Base-by-base conservation (phyloP, 192 early-diverging fungal genomes). In the Endogone sp. region DNA sequence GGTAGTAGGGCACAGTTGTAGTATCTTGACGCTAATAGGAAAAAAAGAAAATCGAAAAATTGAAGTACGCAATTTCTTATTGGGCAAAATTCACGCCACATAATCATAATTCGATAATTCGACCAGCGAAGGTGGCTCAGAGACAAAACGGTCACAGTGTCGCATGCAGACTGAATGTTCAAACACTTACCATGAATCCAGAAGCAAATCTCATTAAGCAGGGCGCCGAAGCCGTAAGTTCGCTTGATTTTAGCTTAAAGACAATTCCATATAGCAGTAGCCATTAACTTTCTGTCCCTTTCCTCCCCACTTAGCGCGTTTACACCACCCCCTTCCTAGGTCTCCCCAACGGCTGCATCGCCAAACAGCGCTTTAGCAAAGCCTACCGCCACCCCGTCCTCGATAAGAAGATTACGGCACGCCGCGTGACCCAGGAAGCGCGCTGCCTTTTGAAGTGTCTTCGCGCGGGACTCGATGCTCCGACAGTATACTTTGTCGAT, bases 281-380 rank as follows among this genome's bases (percentile, higher is more conserved):
- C 25, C 21, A n/a, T 30, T 4, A 62, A 22, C 21, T 25, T 29
- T 10, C 20, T 32, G 29, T 64, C 60, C 31, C 2, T 56, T 8
- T 63, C 60, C 11, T 23, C 25, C 56, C 8, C 28, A 4, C 61
- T 10, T 76, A 95, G 92, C 86, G 92, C 13, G 89, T 98, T 20
- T 95, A 89, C 78, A 82, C 84, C 29, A 79, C 85, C 21, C 77
- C 85, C 3, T 91, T 92, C 71, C 83, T 83, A 49, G 80, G 81
- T 13, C 69, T 81, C 13, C 75, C 74, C 13, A 80, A 81, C 3
- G 77, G 77, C 27, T 79, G 77, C 61, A 90, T 99, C 29, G 91
- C 91, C 66, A 99, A 99, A 72, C 91, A 99, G 76, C 86, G 98
- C 24, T 98, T 97, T 78, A 84, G 84, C 31, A 99, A 99, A 73